Percentiles rank a stretch among this genome's conserved stretches.
Evolutionary conservation across 306 rosid genomes (phyloP).

Genomic region (Betula pendula): DNA sequence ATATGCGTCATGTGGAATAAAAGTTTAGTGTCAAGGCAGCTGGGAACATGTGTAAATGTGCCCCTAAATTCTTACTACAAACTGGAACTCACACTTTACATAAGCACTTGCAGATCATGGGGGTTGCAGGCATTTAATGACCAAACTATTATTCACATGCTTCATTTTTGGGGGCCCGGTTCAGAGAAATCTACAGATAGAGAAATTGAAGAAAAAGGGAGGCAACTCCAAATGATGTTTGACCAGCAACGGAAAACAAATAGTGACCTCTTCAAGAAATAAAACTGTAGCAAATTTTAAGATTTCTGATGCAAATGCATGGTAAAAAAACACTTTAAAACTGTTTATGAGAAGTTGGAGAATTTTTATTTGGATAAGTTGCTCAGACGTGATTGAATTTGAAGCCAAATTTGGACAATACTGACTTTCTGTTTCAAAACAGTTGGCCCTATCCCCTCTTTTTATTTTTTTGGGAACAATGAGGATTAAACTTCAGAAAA

Average conservation of each 20-base stretch:
- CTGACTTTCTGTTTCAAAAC: neutral
- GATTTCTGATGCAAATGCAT: too few species aligned
- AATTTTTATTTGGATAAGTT: neutral
- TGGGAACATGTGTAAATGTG: too few species aligned
- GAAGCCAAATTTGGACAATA: neutral
- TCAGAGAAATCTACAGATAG: slow-evolving; percentile 48
- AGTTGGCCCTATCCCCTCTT: too few species aligned
- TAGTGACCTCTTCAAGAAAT: slow-evolving; percentile 19
- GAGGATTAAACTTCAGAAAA: too few species aligned
- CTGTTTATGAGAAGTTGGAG: neutral
- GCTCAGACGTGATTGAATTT: neutral
- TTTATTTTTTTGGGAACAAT: too few species aligned
- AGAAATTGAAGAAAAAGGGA: slow-evolving; percentile 59
- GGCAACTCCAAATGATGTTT: slow-evolving; percentile 58
- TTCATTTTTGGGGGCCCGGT: slow-evolving; percentile 30
- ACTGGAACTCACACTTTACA: neutral
- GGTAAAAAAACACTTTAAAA: too few species aligned
- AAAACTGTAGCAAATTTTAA: too few species aligned
- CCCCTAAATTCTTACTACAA: too few species aligned
- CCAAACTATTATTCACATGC: neutral
- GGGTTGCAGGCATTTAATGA: neutral
- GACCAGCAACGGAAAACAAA: slow-evolving; percentile 51
- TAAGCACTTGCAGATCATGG: neutral
- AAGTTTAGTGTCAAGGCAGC: too few species aligned
- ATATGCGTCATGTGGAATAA: too few species aligned